Percentiles rank a stretch among this genome's conserved stretches.
phyloP scores from a whole-genome alignment of 1,284 basidiomycete genomes.

The Apiotrichum montevideense region DNA sequence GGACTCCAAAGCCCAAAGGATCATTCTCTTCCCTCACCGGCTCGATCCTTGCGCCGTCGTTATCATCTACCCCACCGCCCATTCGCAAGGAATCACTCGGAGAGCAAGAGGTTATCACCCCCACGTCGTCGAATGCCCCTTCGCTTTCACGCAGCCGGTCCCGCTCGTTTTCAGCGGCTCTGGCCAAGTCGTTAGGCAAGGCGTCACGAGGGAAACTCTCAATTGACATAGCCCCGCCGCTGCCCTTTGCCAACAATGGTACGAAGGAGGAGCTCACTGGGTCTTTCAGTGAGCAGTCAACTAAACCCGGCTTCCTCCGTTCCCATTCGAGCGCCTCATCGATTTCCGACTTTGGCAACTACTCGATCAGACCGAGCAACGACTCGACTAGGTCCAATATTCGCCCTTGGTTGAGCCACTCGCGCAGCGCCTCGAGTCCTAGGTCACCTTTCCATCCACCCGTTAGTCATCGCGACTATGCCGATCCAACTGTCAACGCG shows the following conservation, averaged over 20 bases:
- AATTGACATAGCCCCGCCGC: not conserved
- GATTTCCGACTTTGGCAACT: constrained; percentile 1
- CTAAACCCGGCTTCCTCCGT: constrained; percentile 2
- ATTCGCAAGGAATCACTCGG: not conserved
- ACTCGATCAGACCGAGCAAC: not conserved
- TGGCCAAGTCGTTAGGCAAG: constrained; percentile 23
- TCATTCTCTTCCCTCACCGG: not conserved
- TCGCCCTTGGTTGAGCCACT: not conserved
- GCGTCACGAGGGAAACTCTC: not conserved
- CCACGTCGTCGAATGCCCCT: not conserved
- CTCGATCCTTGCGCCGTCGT: too few species aligned
- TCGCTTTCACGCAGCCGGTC: constrained; percentile 28
- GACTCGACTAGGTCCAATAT: not conserved
- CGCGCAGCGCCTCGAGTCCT: not conserved
- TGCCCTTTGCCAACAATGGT: not conserved
- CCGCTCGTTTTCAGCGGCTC: constrained; percentile 34
- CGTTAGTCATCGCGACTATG: constrained; percentile 39
- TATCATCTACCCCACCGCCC: too few species aligned
- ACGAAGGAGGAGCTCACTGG: not conserved
- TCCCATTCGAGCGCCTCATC: not conserved
- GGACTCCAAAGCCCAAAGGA: not conserved
- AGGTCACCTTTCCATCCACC: constrained; percentile 2
- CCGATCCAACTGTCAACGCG: constrained; percentile 38
- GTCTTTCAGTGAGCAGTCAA: not conserved
- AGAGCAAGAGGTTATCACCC: not conserved